A percentile compares a stretch with the other conserved stretches of the same genome.
phyloP scores from a whole-genome alignment of 2,329 filamentous ascomycete genomes.

The Ophiobolus disseminans region DNA sequence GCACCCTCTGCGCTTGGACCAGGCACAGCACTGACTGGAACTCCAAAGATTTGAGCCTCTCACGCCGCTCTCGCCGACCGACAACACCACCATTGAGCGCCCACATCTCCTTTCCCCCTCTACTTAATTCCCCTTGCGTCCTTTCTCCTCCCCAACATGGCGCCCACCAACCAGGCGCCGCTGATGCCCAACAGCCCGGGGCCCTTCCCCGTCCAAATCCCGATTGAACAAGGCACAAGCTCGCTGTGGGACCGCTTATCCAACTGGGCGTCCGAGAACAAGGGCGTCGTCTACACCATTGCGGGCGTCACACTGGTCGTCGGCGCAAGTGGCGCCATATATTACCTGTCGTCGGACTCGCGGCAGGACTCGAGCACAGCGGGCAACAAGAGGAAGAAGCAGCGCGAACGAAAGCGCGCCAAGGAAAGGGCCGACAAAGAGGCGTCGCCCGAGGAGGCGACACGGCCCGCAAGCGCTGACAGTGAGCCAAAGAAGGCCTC shows the following conservation, averaged over 20 bases:
- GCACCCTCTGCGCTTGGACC: constrained; percentile 14
- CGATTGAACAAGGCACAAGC: constrained; percentile 60
- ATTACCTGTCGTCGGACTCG: constrained; percentile 73
- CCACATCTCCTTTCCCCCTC: constrained; percentile 8
- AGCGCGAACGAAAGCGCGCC: constrained; percentile 87
- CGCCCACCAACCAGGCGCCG: constrained; percentile 31
- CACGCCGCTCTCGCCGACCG: neutral
- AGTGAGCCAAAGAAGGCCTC: constrained; percentile 48
- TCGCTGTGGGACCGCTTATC: constrained; percentile 89
- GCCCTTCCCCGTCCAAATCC: constrained; percentile 44
- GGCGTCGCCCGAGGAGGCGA: constrained; percentile 53
- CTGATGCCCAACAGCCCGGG: constrained; percentile 41
- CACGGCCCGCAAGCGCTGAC: constrained; percentile 11
- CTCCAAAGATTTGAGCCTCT: constrained; percentile 19
- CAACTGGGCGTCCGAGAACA: constrained; percentile 93
- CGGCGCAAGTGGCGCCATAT: constrained; percentile 88
- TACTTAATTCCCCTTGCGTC: neutral
- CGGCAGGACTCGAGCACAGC: constrained; percentile 51
- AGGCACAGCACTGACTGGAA: neutral
- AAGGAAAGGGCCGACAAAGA: constrained; percentile 71
- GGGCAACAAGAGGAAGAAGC: constrained; percentile 73
- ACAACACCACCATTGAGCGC: constrained; percentile 26
- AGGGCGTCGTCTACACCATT: constrained; percentile 93
- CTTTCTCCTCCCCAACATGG: constrained; percentile 33
- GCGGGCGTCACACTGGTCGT: constrained; percentile 92